Base-by-base conservation (phyloP, 352 stramenopile species). In the Pythium aquatile region DNA sequence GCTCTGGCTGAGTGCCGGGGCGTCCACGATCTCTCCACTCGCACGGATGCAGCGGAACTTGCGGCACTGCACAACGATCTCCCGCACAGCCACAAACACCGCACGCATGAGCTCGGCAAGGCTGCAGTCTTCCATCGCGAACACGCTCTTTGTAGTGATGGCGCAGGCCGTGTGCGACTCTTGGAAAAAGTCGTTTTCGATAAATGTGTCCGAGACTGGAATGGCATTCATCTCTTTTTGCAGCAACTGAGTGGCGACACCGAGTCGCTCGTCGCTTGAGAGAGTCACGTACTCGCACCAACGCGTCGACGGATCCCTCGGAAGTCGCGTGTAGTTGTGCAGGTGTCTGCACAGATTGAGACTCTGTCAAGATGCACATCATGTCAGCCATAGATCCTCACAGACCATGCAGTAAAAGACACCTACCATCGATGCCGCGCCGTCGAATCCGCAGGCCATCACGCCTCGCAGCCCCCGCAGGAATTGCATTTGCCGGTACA, bases 131-230 rank as follows among this genome's bases (percentile, higher is more conserved):
- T 75, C 75, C 46, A 83, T 65, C 6, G 70, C 63, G 49, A 77
- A 83, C 56, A 79, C 70, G 24, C 72, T 68, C 4, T 54, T 72
- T 47, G 73, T 72, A 16, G 70, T 83, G 61, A 77, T 68, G 7
- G 66, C 67, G 17, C 35, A 58, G 16, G 47, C 24, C 20, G 57
- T 54, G 28, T 42, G 17, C 0, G 44, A 53, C 11, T 59, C 61
- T 6, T 58, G n/a, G 7, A 57, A 39, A 28, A 54, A 68, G 2
- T 51, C 39, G 13, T 47, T 53, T 14, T 61, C 33, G 16, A 60
- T 47, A 26, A 57, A 59, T 24, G 53, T 14, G n/a, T 57, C 39
- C 0, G 40, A 26, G 48, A 60, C n/a, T 5, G 63, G 29, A 20
- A 69, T 55, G 13, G 24, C 2, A 26, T 61, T 40, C 1, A 52